These are phyloP conservation scores for Mastigamoeba balamuthi DNA, from an alignment of 78 protist species.

Conservation along the genomic window DNA sequence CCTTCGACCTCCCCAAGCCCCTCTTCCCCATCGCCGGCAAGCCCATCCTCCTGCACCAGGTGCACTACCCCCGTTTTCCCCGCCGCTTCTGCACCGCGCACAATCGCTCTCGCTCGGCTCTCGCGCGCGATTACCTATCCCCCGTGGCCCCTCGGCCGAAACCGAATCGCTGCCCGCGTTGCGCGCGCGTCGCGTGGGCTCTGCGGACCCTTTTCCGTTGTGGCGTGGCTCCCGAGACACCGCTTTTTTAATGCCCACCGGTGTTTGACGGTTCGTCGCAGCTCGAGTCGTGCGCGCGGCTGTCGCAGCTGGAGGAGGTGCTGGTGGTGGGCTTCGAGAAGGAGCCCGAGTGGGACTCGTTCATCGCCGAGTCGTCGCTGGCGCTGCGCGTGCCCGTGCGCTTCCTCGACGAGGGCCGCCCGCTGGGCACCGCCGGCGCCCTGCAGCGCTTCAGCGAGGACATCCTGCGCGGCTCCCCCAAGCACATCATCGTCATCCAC, in stretches of 20 bases:
- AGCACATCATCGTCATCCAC: neutral
- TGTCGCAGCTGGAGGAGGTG: neutral
- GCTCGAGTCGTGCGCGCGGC: too few species aligned
- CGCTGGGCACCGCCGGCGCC: slow-evolving; percentile 6
- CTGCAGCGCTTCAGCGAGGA: neutral
- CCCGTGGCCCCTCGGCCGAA: too few species aligned
- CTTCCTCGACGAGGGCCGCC: neutral
- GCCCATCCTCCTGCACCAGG: slow-evolving; percentile 8
- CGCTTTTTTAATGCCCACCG: too few species aligned
- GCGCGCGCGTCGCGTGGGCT: too few species aligned
- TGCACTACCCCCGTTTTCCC: too few species aligned
- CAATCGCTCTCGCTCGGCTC: too few species aligned
- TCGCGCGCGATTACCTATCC: too few species aligned
- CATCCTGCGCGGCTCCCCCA: neutral
- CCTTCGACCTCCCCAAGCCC: slow-evolving; percentile 7
- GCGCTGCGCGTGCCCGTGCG: neutral
- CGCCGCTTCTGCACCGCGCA: neutral
- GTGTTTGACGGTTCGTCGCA: too few species aligned
- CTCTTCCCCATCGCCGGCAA: slow-evolving; percentile 13
- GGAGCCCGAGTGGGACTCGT: neutral
- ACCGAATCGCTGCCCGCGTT: too few species aligned
- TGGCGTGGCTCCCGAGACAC: too few species aligned
- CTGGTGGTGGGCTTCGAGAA: neutral
- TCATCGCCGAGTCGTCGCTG: neutral
- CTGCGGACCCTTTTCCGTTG: too few species aligned